phyloP scores from a whole-genome alignment of 768 basidiomycete species.

The Saitozyma sp. region DNA sequence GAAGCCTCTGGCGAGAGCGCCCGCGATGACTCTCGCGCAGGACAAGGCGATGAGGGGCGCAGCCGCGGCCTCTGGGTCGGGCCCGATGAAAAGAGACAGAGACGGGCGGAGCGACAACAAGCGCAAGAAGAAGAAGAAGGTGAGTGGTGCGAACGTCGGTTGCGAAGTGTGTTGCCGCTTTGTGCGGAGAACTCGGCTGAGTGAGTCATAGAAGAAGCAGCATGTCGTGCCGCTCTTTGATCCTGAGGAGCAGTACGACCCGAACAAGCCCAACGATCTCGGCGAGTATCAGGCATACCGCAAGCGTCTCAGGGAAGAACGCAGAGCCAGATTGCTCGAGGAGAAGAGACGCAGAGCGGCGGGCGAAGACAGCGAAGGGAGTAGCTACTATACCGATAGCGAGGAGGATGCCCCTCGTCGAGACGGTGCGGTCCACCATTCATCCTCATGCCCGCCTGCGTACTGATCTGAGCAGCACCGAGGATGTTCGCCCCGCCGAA shows the following conservation, averaged over 20 bases:
- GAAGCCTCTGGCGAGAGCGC: constrained; percentile 42
- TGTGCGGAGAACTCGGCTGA: constrained; percentile 4
- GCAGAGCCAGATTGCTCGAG: constrained; percentile 27
- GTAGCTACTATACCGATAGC: constrained; percentile 47
- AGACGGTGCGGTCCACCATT: constrained; percentile 39
- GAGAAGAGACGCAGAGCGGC: constrained; percentile 30
- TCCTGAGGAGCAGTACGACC: constrained; percentile 51
- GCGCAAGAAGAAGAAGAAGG: constrained; percentile 49
- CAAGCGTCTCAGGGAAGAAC: constrained; percentile 43
- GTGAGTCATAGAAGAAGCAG: constrained; percentile 18
- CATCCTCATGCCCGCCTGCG: not conserved
- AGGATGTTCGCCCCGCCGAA: constrained; percentile 41
- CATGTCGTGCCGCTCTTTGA: constrained; percentile 39
- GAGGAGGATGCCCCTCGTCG: constrained; percentile 47
- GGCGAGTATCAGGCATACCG: constrained; percentile 49
- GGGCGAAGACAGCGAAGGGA: constrained; percentile 35
- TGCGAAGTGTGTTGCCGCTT: not conserved
- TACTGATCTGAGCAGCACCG: constrained; percentile 17
- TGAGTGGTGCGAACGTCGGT: not conserved
- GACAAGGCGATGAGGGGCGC: constrained; percentile 10
- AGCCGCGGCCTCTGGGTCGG: constrained; percentile 5
- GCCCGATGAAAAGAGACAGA: constrained; percentile 20
- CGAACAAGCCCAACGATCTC: constrained; percentile 50
- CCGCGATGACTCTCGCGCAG: constrained; percentile 44
- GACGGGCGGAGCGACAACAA: constrained; percentile 14